These are phyloP conservation scores for Typha latifolia DNA, from an alignment of 176 grass and related monocot species.

Conservation along the genomic window DNA sequence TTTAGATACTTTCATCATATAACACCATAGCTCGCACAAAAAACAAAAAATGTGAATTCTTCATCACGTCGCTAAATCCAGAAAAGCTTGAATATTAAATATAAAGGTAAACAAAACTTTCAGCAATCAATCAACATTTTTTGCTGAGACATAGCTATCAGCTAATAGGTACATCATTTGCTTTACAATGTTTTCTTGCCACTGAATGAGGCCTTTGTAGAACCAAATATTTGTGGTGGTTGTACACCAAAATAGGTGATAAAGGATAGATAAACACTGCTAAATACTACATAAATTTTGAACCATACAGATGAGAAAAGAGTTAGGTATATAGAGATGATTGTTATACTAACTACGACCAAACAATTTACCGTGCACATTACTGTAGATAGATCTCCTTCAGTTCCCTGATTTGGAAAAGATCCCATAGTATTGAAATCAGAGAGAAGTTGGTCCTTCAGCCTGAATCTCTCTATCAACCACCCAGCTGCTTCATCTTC, in stretches of 20 bases:
- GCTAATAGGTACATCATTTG: slow-evolving; percentile 2
- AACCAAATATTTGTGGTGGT: slow-evolving; percentile 35
- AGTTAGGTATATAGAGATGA: slow-evolving; percentile 45
- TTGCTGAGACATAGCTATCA: slow-evolving; percentile 18
- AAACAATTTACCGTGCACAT: slow-evolving; percentile 44
- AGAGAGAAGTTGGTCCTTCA: slow-evolving; percentile 68
- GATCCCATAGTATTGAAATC: slow-evolving; percentile 32
- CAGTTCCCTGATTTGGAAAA: slow-evolving; percentile 73
- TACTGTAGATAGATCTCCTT: slow-evolving; percentile 50
- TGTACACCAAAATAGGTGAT: slow-evolving; percentile 49
- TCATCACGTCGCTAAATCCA: no score
- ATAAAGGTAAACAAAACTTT: no score
- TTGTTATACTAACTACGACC: slow-evolving; percentile 32
- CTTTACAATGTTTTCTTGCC: slow-evolving; percentile 43
- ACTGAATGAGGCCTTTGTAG: background rate
- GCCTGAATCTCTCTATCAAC: slow-evolving; percentile 58
- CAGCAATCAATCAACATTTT: background rate
- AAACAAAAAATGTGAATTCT: no score
- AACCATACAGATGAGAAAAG: slow-evolving; percentile 61
- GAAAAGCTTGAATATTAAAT: no score
- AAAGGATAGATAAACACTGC: slow-evolving; percentile 47
- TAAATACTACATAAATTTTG: slow-evolving; percentile 66
- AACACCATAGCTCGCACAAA: no score
- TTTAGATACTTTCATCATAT: no score
- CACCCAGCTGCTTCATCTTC: slow-evolving; percentile 54